These are phyloP conservation scores for Cutaneotrichosporon arboriforme DNA, from an alignment of 1,284 basidiomycete genomes.

Conservation along the genomic window DNA sequence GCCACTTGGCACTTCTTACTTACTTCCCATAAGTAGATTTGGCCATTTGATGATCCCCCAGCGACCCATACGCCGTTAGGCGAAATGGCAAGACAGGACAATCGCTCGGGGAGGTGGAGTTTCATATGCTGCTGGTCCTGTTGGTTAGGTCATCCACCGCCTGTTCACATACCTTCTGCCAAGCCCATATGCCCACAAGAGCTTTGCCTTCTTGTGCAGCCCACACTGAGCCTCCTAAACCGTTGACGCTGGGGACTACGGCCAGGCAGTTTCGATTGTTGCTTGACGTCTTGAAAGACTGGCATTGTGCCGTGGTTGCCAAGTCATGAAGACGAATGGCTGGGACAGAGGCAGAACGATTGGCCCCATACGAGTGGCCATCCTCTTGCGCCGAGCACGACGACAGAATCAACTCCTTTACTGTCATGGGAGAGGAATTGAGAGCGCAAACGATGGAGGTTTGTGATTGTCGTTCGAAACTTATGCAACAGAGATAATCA, in stretches of 20 bases:
- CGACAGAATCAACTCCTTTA: conserved; percentile 44
- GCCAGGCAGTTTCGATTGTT: conserved; percentile 33
- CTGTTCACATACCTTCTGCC: conserved; percentile 45
- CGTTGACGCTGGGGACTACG: conserved; percentile 32
- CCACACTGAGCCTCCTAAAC: conserved; percentile 44
- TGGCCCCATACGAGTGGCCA: conserved; percentile 12
- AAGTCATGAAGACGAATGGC: conserved; percentile 48
- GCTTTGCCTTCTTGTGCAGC: conserved; percentile 49
- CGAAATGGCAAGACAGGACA: conserved; percentile 72
- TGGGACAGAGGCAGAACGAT: conserved; percentile 28
- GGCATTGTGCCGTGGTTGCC: conserved; percentile 41
- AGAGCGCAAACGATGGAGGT: not conserved
- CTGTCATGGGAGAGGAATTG: conserved; percentile 21
- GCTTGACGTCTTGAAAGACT: conserved; percentile 47
- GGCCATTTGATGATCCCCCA: conserved; percentile 78
- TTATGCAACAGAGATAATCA: conserved; percentile 2
- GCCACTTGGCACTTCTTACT: conserved; percentile 31
- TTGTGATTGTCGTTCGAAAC: not conserved
- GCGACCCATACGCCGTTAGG: conserved; percentile 70
- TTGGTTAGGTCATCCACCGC: not conserved
- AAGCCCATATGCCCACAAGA: conserved; percentile 48
- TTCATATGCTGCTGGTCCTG: conserved; percentile 83
- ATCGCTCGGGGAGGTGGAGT: conserved; percentile 81
- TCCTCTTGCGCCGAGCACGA: conserved; percentile 32
- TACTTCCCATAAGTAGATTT: conserved; percentile 93